Evolutionary conservation across 2,329 filamentous ascomycete species (phyloP).

Genomic region (Aspergillus sp.): DNA sequence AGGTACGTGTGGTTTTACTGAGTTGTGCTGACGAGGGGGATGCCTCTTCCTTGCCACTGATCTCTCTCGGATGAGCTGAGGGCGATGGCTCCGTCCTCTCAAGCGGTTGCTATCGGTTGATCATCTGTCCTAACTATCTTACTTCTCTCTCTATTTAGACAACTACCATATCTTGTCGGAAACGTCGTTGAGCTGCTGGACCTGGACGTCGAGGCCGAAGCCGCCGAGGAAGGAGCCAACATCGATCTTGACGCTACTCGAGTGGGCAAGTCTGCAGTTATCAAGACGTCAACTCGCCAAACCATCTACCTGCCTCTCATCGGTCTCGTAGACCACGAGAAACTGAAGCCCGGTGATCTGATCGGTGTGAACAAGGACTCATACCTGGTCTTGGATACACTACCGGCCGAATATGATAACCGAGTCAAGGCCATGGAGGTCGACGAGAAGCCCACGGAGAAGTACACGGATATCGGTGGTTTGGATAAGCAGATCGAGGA

Average conservation of each 20-base stretch:
- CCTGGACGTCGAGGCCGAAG: slow-evolving; percentile 92
- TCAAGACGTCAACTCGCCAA: slow-evolving; percentile 97
- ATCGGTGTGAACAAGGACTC: slow-evolving; percentile 99
- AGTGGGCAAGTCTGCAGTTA: slow-evolving; percentile 96
- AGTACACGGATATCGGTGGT: slow-evolving; percentile 97
- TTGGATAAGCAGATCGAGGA: slow-evolving; percentile 99
- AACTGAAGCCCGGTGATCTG: slow-evolving; percentile 90
- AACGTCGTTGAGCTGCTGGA: slow-evolving; percentile 98
- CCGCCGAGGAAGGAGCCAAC: slow-evolving; percentile 95
- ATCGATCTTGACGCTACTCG: slow-evolving; percentile 96
- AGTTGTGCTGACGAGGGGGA: not conserved
- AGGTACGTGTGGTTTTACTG: slow-evolving; percentile 55
- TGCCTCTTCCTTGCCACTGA: not conserved
- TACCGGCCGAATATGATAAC: slow-evolving; percentile 97
- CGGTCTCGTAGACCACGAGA: slow-evolving; percentile 91
- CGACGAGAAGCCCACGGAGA: slow-evolving; percentile 98
- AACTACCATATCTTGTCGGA: slow-evolving; percentile 96
- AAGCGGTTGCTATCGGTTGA: not conserved
- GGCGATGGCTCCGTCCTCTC: slow-evolving; percentile 1
- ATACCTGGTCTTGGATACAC: slow-evolving; percentile 92
- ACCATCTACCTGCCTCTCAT: slow-evolving; percentile 98
- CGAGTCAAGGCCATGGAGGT: slow-evolving; percentile 99
- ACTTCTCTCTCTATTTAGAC: slow-evolving; percentile 53
- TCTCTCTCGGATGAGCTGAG: not conserved
- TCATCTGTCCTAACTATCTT: slow-evolving; percentile 3